These are phyloP conservation scores for Suhomyces panamericanus DNA, from an alignment of 1,139 yeast genomes.

Conservation along the genomic window DNA sequence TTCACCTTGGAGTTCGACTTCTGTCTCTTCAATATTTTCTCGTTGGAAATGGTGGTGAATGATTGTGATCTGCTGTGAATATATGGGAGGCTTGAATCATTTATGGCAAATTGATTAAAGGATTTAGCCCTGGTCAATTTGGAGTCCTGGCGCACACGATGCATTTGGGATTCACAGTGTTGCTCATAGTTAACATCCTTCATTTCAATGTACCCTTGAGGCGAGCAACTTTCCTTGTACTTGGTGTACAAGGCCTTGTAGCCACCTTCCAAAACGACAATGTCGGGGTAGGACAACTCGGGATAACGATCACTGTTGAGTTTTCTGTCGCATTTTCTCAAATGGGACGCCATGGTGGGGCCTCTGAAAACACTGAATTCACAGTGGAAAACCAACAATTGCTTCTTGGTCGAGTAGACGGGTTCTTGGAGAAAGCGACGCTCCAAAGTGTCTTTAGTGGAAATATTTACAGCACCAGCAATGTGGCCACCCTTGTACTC, in stretches of 20 bases:
- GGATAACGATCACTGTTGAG: constrained; percentile 78
- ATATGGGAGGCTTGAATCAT: constrained; percentile 10
- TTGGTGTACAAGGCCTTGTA: constrained; percentile 72
- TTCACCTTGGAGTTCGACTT: constrained; percentile 24
- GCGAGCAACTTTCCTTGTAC: constrained; percentile 58
- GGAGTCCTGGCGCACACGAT: constrained; percentile 61
- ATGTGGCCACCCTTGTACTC: constrained; percentile 95
- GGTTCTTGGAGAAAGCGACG: constrained; percentile 32
- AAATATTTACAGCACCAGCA: constrained; percentile 74
- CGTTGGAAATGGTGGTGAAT: constrained; percentile 33
- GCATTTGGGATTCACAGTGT: constrained; percentile 71
- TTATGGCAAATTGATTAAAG: constrained; percentile 15
- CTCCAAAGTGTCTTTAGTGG: constrained; percentile 69
- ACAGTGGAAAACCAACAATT: constrained; percentile 81
- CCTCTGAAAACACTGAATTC: constrained; percentile 93
- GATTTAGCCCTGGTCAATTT: constrained; percentile 46
- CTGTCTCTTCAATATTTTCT: constrained; percentile 41
- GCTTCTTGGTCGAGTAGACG: constrained; percentile 23
- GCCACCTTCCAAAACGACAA: constrained; percentile 87
- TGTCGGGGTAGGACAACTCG: constrained; percentile 78
- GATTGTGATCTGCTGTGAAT: constrained; percentile 33
- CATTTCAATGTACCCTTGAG: constrained; percentile 86
- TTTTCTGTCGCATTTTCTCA: constrained; percentile 79
- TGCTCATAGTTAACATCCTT: constrained; percentile 66
- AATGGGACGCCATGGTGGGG: constrained; percentile 85